Evolutionary conservation across 2,329 filamentous ascomycete species (phyloP).

Genomic region (Aspergillus sp.): DNA sequence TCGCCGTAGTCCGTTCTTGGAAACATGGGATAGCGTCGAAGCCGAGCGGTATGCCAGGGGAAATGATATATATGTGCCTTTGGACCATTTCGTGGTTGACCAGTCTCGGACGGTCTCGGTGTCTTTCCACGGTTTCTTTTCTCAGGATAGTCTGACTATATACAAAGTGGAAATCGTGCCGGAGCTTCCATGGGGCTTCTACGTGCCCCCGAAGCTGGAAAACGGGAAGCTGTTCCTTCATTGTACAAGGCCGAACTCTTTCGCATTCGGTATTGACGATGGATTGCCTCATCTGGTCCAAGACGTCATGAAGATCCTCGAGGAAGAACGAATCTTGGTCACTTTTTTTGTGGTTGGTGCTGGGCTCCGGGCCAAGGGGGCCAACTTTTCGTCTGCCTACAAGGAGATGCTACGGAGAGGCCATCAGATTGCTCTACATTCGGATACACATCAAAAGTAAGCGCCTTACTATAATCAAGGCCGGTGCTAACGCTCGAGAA

Average conservation of each 20-base stretch:
- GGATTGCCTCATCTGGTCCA: constrained; percentile 64
- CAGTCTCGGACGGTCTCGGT: constrained; percentile 61
- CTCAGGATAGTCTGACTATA: constrained; percentile 54
- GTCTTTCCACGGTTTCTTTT: constrained; percentile 68
- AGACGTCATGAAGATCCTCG: constrained; percentile 64
- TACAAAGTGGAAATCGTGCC: constrained; percentile 65
- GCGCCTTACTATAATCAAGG: constrained; percentile 10
- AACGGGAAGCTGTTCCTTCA: constrained; percentile 65
- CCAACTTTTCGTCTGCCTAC: constrained; percentile 68
- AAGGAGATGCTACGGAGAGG: constrained; percentile 64
- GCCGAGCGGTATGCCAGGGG: constrained; percentile 62
- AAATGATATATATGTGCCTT: constrained; percentile 67
- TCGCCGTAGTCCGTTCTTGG: constrained; percentile 62
- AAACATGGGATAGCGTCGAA: constrained; percentile 70
- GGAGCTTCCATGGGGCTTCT: constrained; percentile 56
- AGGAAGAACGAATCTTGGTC: constrained; percentile 65
- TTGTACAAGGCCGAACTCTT: constrained; percentile 70
- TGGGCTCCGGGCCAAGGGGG: constrained; percentile 61
- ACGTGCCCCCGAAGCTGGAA: constrained; percentile 63
- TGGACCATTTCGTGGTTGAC: constrained; percentile 69
- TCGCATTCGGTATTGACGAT: constrained; percentile 75
- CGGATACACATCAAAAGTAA: constrained; percentile 68
- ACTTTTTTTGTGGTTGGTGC: constrained; percentile 74
- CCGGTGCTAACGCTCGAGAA: constrained; percentile 21
- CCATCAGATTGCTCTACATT: constrained; percentile 72